Evolutionary conservation across 305 asterid species (phyloP).

Genomic region (Plantago coronopus): DNA sequence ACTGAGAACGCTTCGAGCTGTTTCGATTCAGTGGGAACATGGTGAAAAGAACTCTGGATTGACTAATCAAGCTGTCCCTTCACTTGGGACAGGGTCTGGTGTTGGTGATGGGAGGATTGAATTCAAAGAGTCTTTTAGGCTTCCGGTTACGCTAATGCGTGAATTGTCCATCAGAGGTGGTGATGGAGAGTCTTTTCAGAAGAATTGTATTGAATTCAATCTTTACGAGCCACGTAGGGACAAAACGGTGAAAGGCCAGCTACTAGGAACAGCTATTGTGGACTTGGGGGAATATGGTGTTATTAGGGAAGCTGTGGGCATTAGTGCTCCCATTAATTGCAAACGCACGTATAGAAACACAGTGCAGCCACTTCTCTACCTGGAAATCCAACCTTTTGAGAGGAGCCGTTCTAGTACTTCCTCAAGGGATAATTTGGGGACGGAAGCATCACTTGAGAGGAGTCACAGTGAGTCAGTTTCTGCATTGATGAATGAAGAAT

Average conservation of each 20-base stretch:
- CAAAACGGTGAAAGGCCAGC: slow-evolving; percentile 58
- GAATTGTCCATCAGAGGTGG: slow-evolving; percentile 47
- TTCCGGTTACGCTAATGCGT: slow-evolving; percentile 41
- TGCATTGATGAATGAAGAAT: slow-evolving; percentile 64
- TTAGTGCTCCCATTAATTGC: slow-evolving; percentile 59
- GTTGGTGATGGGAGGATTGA: slow-evolving; percentile 57
- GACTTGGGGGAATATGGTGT: slow-evolving; percentile 70
- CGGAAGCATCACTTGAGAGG: slow-evolving; percentile 50
- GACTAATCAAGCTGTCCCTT: slow-evolving; percentile 64
- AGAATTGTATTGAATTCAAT: slow-evolving; percentile 64
- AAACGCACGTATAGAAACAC: slow-evolving; percentile 70
- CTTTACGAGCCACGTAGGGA: slow-evolving; percentile 75
- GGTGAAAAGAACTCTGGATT: slow-evolving; percentile 55
- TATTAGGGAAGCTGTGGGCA: slow-evolving; percentile 40
- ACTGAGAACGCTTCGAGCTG: slow-evolving; percentile 48
- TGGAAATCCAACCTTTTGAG: slow-evolving; percentile 51
- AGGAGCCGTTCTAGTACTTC: slow-evolving; percentile 39
- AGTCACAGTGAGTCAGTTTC: slow-evolving; percentile 55
- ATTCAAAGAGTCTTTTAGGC: slow-evolving; percentile 57
- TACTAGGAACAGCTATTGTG: slow-evolving; percentile 66
- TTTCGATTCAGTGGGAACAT: slow-evolving; percentile 77
- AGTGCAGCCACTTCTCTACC: slow-evolving; percentile 56
- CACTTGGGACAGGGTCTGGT: slow-evolving; percentile 44
- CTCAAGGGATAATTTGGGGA: slow-evolving; percentile 40
- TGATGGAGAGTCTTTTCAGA: slow-evolving; percentile 51